These are phyloP conservation scores for Saccharomycopsis babjevae DNA, from an alignment of 805 yeast genomes.

Conservation along the genomic window DNA sequence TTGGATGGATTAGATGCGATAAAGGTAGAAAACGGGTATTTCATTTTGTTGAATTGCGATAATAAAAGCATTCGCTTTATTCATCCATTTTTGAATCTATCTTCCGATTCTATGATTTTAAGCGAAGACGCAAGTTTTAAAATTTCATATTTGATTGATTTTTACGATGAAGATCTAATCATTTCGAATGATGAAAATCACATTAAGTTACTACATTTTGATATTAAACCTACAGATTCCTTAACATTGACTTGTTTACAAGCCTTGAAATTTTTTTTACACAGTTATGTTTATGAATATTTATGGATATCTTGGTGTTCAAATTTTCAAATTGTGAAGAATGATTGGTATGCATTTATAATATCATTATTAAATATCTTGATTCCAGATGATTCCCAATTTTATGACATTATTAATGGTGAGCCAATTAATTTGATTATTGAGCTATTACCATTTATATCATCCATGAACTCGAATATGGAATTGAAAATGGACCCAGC, in stretches of 20 bases:
- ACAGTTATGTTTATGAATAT: slow-evolving; percentile 45
- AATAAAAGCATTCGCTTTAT: slow-evolving; percentile 30
- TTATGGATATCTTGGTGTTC: slow-evolving; percentile 58
- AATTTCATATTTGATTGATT: slow-evolving; percentile 20
- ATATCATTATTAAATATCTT: slow-evolving; percentile 40
- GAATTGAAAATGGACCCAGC: neutral
- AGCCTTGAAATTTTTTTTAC: slow-evolving; percentile 43
- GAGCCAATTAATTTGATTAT: neutral
- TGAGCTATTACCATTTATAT: neutral
- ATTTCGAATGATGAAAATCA: slow-evolving; percentile 20
- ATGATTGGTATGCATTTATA: slow-evolving; percentile 55
- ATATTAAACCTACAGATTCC: slow-evolving; percentile 35
- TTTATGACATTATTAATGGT: slow-evolving; percentile 19
- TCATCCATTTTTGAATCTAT: slow-evolving; percentile 48
- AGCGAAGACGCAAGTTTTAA: slow-evolving; percentile 21
- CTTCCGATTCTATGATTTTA: slow-evolving; percentile 15
- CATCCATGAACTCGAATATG: neutral
- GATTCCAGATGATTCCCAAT: slow-evolving; percentile 33
- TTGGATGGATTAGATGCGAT: slow-evolving; percentile 31
- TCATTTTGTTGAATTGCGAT: slow-evolving; percentile 32
- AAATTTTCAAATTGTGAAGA: slow-evolving; percentile 28
- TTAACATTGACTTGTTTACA: slow-evolving; percentile 37
- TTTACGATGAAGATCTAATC: slow-evolving; percentile 22
- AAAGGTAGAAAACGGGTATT: slow-evolving; percentile 31
- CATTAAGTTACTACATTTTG: slow-evolving; percentile 26